phyloP scores from a whole-genome alignment of 2,329 filamentous ascomycete species.

The Gyromitra esculenta region DNA sequence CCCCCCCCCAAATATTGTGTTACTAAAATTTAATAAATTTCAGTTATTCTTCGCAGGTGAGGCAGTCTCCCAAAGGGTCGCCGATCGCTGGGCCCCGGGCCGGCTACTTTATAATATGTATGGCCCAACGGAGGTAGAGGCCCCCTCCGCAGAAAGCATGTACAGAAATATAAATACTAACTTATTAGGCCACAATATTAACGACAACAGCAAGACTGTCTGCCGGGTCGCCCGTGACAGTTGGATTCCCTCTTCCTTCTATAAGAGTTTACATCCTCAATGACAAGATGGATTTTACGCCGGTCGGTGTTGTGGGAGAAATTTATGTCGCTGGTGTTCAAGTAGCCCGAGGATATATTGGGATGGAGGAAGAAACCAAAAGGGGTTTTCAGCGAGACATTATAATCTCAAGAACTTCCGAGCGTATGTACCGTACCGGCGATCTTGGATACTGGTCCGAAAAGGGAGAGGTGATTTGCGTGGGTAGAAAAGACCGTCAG shows the following conservation, averaged over 20 bases:
- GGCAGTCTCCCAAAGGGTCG: neutral
- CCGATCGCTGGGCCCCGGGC: neutral
- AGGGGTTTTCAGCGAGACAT: neutral
- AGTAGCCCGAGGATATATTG: conserved; percentile 3
- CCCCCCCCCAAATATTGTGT: neutral
- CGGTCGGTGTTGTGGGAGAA: neutral
- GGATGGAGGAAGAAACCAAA: conserved; percentile 11
- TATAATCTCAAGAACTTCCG: neutral
- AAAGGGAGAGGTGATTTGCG: conserved; percentile 77
- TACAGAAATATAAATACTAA: neutral
- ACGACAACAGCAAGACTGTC: neutral
- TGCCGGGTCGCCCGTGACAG: neutral
- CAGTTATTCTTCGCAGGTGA: neutral
- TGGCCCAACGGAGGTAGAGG: conserved; percentile 12
- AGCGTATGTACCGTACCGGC: conserved; percentile 64
- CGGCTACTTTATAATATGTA: conserved; percentile 1
- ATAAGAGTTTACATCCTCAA: conserved; percentile 5
- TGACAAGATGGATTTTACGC: conserved; percentile 1
- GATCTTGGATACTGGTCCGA: conserved; percentile 80
- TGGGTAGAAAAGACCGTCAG: conserved; percentile 83
- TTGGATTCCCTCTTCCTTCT: neutral
- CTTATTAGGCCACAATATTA: conserved; percentile 1
- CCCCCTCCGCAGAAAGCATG: neutral
- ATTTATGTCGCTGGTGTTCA: conserved; percentile 5
- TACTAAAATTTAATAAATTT: neutral